A percentile compares a stretch with the other conserved stretches of the same genome.
phyloP scores from a whole-genome alignment of 2,329 filamentous ascomycete genomes.

The Trichoderma afroharzianum region DNA sequence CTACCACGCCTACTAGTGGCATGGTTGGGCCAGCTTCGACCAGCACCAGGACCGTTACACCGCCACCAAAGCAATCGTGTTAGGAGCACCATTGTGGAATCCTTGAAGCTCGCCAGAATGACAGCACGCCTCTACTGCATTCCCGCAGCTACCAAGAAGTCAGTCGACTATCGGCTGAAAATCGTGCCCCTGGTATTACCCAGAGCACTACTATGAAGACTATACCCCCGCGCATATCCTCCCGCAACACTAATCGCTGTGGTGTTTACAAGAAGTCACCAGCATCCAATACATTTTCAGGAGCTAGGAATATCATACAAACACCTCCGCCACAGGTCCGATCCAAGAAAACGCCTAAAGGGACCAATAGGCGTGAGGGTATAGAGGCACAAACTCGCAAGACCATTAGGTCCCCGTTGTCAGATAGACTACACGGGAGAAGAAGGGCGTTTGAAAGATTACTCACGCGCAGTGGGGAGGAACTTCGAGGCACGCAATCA shows the following conservation, averaged over 20 bases:
- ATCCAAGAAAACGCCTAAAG: neutral
- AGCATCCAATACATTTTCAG: neutral
- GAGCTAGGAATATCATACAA: neutral
- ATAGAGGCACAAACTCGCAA: neutral
- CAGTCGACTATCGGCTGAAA: neutral
- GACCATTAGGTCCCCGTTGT: neutral
- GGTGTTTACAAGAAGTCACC: neutral
- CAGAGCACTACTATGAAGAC: conserved; percentile 16
- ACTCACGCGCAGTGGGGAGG: neutral
- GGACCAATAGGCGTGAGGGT: neutral
- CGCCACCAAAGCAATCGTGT: neutral
- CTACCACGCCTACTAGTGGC: no score
- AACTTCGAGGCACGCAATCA: neutral
- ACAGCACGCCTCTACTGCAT: neutral
- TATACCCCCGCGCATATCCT: conserved; percentile 23
- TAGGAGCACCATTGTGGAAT: neutral
- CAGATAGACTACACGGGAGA: neutral
- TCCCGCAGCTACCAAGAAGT: neutral
- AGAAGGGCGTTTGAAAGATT: neutral
- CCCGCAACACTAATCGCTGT: neutral
- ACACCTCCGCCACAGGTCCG: neutral
- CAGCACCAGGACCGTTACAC: neutral
- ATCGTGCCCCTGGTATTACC: neutral
- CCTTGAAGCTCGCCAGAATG: neutral
- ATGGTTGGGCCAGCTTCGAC: neutral